Conservation (phyloP, 495 filamentous ascomycete genomes). For the Trichoderma asperelloides region DNA sequence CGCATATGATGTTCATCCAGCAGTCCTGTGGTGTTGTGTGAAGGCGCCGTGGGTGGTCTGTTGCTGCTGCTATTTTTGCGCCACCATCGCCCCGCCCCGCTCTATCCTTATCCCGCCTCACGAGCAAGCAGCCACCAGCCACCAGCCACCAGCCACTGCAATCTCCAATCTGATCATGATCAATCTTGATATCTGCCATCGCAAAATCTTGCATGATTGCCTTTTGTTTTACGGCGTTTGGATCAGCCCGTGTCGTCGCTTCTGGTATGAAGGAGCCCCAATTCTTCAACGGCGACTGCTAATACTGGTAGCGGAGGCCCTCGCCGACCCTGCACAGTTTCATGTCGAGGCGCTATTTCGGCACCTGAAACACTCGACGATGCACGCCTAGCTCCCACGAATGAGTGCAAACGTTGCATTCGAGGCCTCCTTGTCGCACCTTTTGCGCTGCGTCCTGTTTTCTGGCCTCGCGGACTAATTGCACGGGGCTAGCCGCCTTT, state of each 20-base stretch:
- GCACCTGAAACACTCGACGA: constrained; percentile 1
- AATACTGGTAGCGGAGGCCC: neutral
- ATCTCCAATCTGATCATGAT: too few species aligned
- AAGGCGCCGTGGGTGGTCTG: too few species aligned
- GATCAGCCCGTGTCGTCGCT: too few species aligned
- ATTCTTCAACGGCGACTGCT: neutral
- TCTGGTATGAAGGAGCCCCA: neutral
- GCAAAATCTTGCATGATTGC: too few species aligned
- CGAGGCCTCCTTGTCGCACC: neutral
- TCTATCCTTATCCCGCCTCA: neutral
- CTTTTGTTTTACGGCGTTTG: too few species aligned
- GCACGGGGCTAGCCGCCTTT: too few species aligned
- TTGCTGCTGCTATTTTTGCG: neutral
- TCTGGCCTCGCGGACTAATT: too few species aligned
- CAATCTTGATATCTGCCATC: too few species aligned
- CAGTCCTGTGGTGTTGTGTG: too few species aligned
- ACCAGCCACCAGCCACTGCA: neutral
- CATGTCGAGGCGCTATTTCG: neutral
- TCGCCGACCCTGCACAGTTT: neutral
- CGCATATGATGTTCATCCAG: too few species aligned
- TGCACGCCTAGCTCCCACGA: neutral
- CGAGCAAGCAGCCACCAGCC: neutral
- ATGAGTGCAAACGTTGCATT: neutral
- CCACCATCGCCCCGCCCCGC: neutral
- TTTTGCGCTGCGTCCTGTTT: neutral